Base-by-base conservation (phyloP, 208 protist genomes). In the Crithidia thermophila region DNA sequence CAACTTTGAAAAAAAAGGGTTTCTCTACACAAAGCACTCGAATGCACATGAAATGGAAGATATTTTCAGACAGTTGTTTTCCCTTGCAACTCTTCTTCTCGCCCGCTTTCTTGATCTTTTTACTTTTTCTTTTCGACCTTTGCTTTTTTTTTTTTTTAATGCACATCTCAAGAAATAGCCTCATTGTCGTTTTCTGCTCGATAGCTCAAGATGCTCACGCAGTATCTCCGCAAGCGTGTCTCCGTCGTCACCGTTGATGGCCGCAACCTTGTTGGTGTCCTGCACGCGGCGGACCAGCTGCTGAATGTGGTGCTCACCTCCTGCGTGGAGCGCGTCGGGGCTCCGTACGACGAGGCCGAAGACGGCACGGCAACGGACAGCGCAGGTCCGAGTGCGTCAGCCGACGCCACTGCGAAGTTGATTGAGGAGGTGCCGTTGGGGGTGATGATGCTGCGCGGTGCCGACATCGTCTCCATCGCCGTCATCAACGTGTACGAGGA, bases 261-360 rank as follows among this genome's bases (percentile, higher is more conserved):
- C 9, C 84, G 90, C 25, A 81, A 88, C 64, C 72, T 92, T 16
- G 72, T 95, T 18, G 90, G 90, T 23, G 79, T 93, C 10, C 77
- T 95, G 45, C 85, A 93, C 55, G 66, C 81, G 16, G 85, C 85
- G 1, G 90, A 95, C 66, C 90, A 95, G 72, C 77, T 95, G 30
- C 51, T 93, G 11, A 95, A 95, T 63, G 18, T 95, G 23, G 85
- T 95, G 0, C 74, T 95, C 53, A 81, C 77, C 5, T 80, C 77
- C 21, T 88, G 84, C 46, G 72, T 84, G 6, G 85, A 95, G 74
- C 87, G 87, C 30, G 45, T 81, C 11, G 75, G 78, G 16, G 83
- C 71, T n/a, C 65, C 75, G 43, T 67, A 82, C 58, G 75, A 85
- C 46, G 47, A 56, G 21, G 56, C 36, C 9, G 70, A 76, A 3